Evolutionary conservation across 805 yeast species (phyloP).

Genomic region (Schwanniomyces pseudopolymorphus): DNA sequence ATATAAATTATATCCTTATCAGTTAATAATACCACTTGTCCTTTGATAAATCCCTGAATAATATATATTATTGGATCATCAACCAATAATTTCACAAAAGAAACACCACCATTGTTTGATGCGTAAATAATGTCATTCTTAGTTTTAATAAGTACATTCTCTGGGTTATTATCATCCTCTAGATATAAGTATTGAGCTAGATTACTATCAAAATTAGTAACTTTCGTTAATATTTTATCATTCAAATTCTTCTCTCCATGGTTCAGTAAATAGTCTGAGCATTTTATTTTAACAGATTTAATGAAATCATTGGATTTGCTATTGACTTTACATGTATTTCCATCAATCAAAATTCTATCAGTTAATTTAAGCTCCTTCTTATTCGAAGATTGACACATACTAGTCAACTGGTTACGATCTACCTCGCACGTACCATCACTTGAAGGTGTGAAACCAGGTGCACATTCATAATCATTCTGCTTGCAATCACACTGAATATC

Average conservation of each 20-base stretch:
- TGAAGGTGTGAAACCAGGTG: conserved; percentile 39
- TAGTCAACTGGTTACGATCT: conserved; percentile 19
- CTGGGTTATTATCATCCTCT: conserved; percentile 36
- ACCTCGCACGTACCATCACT: conserved; percentile 49
- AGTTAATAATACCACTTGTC: conserved; percentile 57
- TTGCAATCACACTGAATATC: conserved; percentile 66
- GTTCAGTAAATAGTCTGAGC: conserved; percentile 25
- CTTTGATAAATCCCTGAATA: conserved; percentile 55
- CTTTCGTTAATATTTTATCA: conserved; percentile 33
- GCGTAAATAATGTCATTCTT: conserved; percentile 51
- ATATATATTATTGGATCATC: conserved; percentile 32
- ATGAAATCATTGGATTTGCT: conserved; percentile 25
- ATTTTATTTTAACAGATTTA: conserved; percentile 29
- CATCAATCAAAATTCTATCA: conserved; percentile 44
- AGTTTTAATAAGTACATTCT: conserved; percentile 58
- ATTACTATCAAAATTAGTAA: conserved; percentile 50
- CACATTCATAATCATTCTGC: conserved; percentile 70
- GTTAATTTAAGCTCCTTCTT: conserved; percentile 24
- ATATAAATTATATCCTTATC: conserved; percentile 48
- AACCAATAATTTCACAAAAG: conserved; percentile 31
- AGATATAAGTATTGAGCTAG: conserved; percentile 60
- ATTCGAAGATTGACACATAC: conserved; percentile 22
- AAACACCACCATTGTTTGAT: conserved; percentile 55
- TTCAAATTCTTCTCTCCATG: conserved; percentile 10
- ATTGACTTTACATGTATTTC: conserved; percentile 42